Percentiles rank a stretch among this genome's conserved stretches.
Evolutionary conservation across 129 eudicot genomes (phyloP).

Genomic region (Artemisia annua): DNA sequence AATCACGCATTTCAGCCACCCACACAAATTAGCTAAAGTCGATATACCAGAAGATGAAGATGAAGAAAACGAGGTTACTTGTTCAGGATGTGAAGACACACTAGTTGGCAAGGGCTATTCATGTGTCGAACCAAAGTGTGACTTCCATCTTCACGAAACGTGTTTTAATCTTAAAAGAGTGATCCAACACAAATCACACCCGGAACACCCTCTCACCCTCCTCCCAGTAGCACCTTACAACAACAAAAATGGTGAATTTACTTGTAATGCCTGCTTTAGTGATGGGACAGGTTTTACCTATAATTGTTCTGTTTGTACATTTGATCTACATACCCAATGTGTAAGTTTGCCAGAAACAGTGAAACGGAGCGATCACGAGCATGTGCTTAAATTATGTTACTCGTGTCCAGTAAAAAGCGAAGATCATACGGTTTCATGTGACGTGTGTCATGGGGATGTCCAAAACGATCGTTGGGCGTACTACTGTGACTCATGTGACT

Average conservation of each 20-base stretch:
- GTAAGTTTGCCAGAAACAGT: slow-evolving; percentile 51
- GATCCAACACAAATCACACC: slow-evolving; percentile 68
- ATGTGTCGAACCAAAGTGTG: slow-evolving; percentile 37
- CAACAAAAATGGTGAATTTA: slow-evolving; percentile 32
- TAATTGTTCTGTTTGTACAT: slow-evolving; percentile 57
- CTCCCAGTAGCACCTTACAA: slow-evolving; percentile 47
- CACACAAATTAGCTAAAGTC: slow-evolving; percentile 33
- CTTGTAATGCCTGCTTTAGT: slow-evolving; percentile 60
- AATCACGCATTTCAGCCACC: slow-evolving; percentile 62
- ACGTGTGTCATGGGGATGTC: slow-evolving; percentile 49
- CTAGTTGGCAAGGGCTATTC: slow-evolving; percentile 31
- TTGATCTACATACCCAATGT: slow-evolving; percentile 65
- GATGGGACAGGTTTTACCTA: slow-evolving; percentile 55
- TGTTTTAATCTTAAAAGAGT: slow-evolving; percentile 35
- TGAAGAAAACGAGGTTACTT: slow-evolving; percentile 32
- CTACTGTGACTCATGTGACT: slow-evolving; percentile 56
- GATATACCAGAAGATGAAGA: slow-evolving; percentile 23
- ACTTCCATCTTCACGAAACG: slow-evolving; percentile 41
- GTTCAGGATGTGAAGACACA: slow-evolving; percentile 47
- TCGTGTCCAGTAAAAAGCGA: slow-evolving; percentile 38
- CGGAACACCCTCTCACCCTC: slow-evolving; percentile 49
- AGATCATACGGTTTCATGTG: slow-evolving; percentile 37
- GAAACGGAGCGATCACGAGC: slow-evolving; percentile 52
- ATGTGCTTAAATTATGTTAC: slow-evolving; percentile 44
- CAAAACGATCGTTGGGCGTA: slow-evolving; percentile 63